Evolutionary conservation across 2,329 filamentous ascomycete genomes (phyloP).

Genomic region (Ceratocystiopsis brevicomis): DNA sequence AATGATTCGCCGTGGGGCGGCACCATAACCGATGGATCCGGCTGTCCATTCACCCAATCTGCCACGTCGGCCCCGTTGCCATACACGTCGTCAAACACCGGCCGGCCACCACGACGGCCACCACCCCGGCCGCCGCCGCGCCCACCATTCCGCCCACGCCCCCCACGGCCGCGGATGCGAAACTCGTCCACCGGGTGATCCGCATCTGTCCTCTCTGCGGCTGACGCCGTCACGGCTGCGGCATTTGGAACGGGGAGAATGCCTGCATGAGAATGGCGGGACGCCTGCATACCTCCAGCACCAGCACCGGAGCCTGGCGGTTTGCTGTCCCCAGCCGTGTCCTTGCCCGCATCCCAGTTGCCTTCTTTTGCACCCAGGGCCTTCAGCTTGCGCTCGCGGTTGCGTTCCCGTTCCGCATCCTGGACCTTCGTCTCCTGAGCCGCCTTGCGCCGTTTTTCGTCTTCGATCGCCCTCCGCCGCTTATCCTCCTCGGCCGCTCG

Average conservation of each 20-base stretch:
- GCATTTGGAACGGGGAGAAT: conserved; percentile 2
- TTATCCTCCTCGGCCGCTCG: conserved; percentile 36
- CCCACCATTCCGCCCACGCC: conserved; percentile 15
- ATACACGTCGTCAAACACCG: conserved; percentile 7
- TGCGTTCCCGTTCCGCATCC: conserved; percentile 31
- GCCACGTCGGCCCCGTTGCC: conserved; percentile 9
- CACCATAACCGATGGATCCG: conserved; percentile 8
- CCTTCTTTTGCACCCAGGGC: conserved; percentile 35
- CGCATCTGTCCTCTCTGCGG: conserved; percentile 10
- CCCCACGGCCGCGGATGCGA: conserved; percentile 16
- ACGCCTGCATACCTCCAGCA: conserved; percentile 8
- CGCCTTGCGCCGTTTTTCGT: conserved; percentile 31
- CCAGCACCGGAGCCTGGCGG: no score
- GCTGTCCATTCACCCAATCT: conserved; percentile 8
- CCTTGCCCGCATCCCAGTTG: conserved; percentile 42
- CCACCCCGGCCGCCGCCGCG: conserved; percentile 15
- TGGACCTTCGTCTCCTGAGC: conserved; percentile 14
- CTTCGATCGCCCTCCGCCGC: conserved; percentile 30
- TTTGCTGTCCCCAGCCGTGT: conserved; percentile 10
- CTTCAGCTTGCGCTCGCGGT: conserved; percentile 40
- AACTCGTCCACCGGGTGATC: conserved; percentile 13
- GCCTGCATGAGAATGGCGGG: conserved; percentile 3
- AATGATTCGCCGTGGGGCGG: conserved; percentile 10
- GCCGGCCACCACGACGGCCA: conserved; percentile 9
- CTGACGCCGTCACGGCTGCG: neutral